Base-by-base conservation (phyloP, 192 early-diverging fungal genomes). In the Piromyces sp. region DNA sequence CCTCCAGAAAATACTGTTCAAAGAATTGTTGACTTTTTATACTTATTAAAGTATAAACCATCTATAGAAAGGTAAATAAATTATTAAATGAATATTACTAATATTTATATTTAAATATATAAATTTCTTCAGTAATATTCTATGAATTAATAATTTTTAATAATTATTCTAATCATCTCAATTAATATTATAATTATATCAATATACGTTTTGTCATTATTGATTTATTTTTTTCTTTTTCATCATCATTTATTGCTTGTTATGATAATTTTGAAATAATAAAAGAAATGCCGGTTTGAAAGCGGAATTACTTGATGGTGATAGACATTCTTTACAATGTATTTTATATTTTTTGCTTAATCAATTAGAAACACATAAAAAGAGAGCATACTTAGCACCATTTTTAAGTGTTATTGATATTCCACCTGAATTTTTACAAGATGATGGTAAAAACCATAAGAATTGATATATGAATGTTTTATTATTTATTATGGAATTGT, bases 371-470 rank as follows among this genome's bases (percentile, higher is more conserved):
- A 82, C 80, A 2, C 90, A 91, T 84, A 89, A 90, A 82, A 91
- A 91, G 82, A 84, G 90, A 30, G 87, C 88, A 3, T 91, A 91
- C 78, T 84, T 91, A 37, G 90, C 90, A 0, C 84, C 84, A 2
- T 91, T 87, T 80, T 82, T 91, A 30, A 87, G 86, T 38, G 30
- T 85, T 11, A 83, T 89, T n/a, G 88, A 88, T 42, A 83, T 91
- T 11, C 90, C 90, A 6, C 80, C 87, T 15, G 90, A 91, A 68
- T 91, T 86, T 82, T 83, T 84, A 30, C 89, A 90, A 15, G 90
- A 91, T 80, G 89, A 91, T 51, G 82, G 89, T 89, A 68, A 17
- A 51, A 58, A 38, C 28, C 0, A 30, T n/a, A n/a, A n/a, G n/a
- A n/a, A n/a, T n/a, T n/a, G n/a, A n/a, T n/a, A n/a, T n/a, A n/a